Conservation (phyloP, 1,139 yeast genomes). For the Entelexis sorbosivorans region DNA sequence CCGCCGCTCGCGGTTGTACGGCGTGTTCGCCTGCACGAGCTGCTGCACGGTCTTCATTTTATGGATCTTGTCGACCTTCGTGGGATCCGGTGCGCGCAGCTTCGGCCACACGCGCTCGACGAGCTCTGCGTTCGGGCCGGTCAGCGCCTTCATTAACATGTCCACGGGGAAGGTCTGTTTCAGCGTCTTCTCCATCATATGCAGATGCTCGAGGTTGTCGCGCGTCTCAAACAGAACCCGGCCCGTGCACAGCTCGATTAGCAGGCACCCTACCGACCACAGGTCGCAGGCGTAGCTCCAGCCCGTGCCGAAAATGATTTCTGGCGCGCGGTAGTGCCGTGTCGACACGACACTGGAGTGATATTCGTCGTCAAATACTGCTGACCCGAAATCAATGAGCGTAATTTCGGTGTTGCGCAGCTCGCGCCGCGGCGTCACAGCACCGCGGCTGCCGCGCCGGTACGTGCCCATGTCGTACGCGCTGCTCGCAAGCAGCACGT, state of each 20-base stretch:
- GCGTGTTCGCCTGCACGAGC: slow-evolving; percentile 17
- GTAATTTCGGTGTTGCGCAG: slow-evolving; percentile 71
- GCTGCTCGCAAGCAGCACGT: slow-evolving; percentile 51
- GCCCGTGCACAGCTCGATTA: slow-evolving; percentile 88
- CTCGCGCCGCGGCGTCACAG: slow-evolving; percentile 34
- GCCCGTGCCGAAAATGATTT: slow-evolving; percentile 82
- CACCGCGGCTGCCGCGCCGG: slow-evolving; percentile 15
- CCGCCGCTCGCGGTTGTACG: slow-evolving; percentile 25
- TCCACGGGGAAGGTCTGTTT: slow-evolving; percentile 29
- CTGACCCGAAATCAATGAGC: slow-evolving; percentile 92
- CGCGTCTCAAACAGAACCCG: slow-evolving; percentile 92
- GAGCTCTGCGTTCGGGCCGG: slow-evolving; percentile 1
- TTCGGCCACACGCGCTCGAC: slow-evolving; percentile 17
- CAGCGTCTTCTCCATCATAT: slow-evolving; percentile 79
- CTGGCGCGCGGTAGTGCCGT: slow-evolving; percentile 95
- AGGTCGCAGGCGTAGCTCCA: slow-evolving; percentile 93
- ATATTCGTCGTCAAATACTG: slow-evolving; percentile 86
- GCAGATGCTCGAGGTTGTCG: slow-evolving; percentile 86
- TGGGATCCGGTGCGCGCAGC: slow-evolving; percentile 17
- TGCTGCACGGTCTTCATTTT: slow-evolving; percentile 18
- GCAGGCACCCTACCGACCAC: slow-evolving; percentile 93
- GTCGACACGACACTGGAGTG: slow-evolving; percentile 85
- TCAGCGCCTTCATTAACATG: slow-evolving; percentile 26
- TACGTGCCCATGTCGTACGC: slow-evolving; percentile 17
- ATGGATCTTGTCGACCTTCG: slow-evolving; percentile 16